A percentile compares a stretch with the other conserved stretches of the same genome.
phyloP scores from a whole-genome alignment of 2,329 filamentous ascomycete species.

The Ramularia endophylla region DNA sequence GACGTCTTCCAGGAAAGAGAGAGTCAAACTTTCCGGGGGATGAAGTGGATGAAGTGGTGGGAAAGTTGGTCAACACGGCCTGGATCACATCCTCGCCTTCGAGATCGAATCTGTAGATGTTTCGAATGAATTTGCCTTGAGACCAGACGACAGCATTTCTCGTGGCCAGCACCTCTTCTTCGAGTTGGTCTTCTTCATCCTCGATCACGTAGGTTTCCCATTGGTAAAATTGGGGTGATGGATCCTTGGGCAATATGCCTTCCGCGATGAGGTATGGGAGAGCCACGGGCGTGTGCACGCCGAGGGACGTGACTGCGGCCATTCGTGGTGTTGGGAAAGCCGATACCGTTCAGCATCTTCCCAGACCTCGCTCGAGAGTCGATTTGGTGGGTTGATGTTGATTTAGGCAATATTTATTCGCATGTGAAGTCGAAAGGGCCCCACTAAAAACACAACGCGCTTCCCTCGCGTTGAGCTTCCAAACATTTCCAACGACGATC shows the following conservation, averaged over 20 bases:
- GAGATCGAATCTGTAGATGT: conserved; percentile 76
- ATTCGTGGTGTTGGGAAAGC: conserved; percentile 43
- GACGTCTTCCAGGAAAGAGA: too few relatives aligned
- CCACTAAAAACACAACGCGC: conserved; percentile 10
- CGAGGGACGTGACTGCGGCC: conserved; percentile 86
- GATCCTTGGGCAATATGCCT: conserved; percentile 64
- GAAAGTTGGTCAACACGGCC: conserved; percentile 79
- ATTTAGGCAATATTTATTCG: too few relatives aligned
- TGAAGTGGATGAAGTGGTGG: conserved; percentile 36
- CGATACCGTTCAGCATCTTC: conserved; percentile 13
- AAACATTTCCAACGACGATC: conserved; percentile 6
- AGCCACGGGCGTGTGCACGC: conserved; percentile 81
- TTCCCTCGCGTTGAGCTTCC: conserved; percentile 5
- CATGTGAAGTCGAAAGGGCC: conserved; percentile 6
- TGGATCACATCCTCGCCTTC: conserved; percentile 85
- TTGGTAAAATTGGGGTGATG: conserved; percentile 59
- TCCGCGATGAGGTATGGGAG: conserved; percentile 79
- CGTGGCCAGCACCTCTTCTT: conserved; percentile 78
- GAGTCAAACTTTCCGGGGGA: too few relatives aligned
- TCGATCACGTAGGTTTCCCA: conserved; percentile 62
- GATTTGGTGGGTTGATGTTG: too few relatives aligned
- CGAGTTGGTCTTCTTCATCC: conserved; percentile 36
- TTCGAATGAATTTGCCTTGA: conserved; percentile 74
- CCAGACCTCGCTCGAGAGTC: background rate
- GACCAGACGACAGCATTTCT: conserved; percentile 80